Evolutionary conservation across 805 yeast species (phyloP).

Genomic region (Ogataea naganishii): DNA sequence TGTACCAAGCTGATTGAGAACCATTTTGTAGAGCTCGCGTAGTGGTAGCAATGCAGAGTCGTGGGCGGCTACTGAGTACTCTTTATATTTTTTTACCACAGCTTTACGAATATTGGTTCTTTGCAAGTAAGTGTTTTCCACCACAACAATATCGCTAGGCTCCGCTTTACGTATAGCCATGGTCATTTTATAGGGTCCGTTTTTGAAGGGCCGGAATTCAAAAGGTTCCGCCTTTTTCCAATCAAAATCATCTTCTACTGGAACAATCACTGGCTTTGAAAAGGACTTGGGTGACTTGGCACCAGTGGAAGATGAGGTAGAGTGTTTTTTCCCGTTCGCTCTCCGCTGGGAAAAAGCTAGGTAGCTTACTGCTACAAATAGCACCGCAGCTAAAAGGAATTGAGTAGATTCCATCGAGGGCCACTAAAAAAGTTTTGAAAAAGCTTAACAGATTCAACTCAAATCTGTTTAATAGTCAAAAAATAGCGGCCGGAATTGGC

Average conservation of each 20-base stretch:
- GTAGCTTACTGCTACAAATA: too few species aligned
- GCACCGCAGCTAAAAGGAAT: too few species aligned
- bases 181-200: slow-evolving; percentile 45
- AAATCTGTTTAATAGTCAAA: too few species aligned
- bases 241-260: slow-evolving; percentile 28
- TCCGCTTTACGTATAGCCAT: slow-evolving; percentile 48
- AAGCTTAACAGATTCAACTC: too few species aligned
- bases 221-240: slow-evolving; percentile 37
- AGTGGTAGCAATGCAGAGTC: slow-evolving; percentile 27
- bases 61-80: slow-evolving; percentile 26
- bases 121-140: slow-evolving; percentile 52
- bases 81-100: slow-evolving; percentile 22
- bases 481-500: too few species aligned
- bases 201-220: slow-evolving; percentile 38
- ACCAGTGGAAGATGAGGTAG: too few species aligned
- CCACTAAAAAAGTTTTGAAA: too few species aligned
- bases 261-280: slow-evolving; percentile 14
- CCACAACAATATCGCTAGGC: slow-evolving; percentile 46
- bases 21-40: slow-evolving; percentile 25
- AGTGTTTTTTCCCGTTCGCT: too few species aligned
- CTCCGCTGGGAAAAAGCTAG: too few species aligned
- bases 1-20: slow-evolving; percentile 25
- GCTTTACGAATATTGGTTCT: slow-evolving; percentile 31
- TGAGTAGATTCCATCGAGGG: too few species aligned
- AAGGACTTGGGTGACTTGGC: too few species aligned